Conservation (phyloP, 352 stramenopile species). For the Globisporangium nagaii region DNA sequence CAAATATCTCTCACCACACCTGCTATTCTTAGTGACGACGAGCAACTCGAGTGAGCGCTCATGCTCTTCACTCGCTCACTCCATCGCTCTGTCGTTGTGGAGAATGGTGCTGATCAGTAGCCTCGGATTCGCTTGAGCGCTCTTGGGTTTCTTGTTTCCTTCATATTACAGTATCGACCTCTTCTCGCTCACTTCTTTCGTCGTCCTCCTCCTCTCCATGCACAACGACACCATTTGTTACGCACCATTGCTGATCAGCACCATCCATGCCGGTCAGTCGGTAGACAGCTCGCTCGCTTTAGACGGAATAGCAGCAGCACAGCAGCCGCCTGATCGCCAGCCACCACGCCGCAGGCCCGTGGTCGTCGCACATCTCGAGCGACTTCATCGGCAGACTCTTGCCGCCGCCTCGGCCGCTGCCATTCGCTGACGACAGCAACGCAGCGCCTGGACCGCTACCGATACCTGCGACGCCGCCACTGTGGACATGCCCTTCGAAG, state of each 20-base stretch:
- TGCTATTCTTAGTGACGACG: no score
- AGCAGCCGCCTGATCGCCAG: conserved; percentile 20
- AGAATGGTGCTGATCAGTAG: no score
- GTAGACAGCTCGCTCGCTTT: no score
- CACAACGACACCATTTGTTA: conserved; percentile 1
- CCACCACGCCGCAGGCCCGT: conserved; percentile 15
- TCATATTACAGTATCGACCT: no score
- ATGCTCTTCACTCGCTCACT: no score
- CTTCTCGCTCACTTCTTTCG: background rate
- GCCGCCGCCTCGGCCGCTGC: background rate
- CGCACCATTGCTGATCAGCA: no score
- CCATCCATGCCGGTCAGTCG: no score
- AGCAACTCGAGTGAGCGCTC: no score
- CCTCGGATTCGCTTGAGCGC: no score
- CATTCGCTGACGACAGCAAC: background rate
- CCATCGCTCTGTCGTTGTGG: no score
- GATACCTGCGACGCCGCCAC: no score
- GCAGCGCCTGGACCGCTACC: background rate
- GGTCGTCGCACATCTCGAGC: background rate
- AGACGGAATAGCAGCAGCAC: conserved; percentile 25
- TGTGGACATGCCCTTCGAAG: conserved; percentile 7
- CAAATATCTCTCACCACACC: background rate
- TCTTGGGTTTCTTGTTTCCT: no score
- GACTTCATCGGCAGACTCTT: conserved; percentile 8
- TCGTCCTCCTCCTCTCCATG: conserved; percentile 1